Base-by-base conservation (phyloP, 1,284 basidiomycete genomes). In the Ceratobasidium sp. region DNA sequence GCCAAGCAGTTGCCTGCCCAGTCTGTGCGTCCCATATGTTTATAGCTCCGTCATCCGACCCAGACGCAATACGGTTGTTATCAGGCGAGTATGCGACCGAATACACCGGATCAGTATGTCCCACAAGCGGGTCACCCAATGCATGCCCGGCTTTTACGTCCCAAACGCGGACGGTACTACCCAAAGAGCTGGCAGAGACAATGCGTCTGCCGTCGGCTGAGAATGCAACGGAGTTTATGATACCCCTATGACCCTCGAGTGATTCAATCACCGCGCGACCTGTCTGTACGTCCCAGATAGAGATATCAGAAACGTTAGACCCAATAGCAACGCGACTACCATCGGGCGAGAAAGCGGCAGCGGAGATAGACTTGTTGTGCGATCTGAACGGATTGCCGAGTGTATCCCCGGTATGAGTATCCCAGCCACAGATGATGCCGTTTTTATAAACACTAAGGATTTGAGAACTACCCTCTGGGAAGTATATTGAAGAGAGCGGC, bases 51-150 rank as follows among this genome's bases (percentile, higher is more conserved):
- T 61, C 58, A 33, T 9, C 9, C 6, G 46, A 69, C 5, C 67
- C 44, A 13, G 46, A 51, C 23, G 28, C 67, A 23, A 69, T 28
- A 39, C 44, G 67, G 26, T 6, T 26, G 46, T 28, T 53, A 46
- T 53, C 44, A 23, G 67, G 33, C 15, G 67, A 69, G 33, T 51
- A 49, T 69, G 67, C 23, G 12, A 53, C 46, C 49, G 40, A 69
- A 9, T 26, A 18, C 12, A 69, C 64, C 7, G 10, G 42, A 18
- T 28, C 23, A 23, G 46, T 26, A 39, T 64, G 61, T 42, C 61
- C 61, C 28, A 15, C 28, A 28, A 64, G 20, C 12, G 61, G 61
- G 10, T n/a, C 61, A 64, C 23, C 26, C 26, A 64, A 13, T 10
- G 10, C 13, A 7, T 26, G 15, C 61, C 61, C 61, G 39, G 26